Conservation (phyloP, 2,329 filamentous ascomycete genomes). For the Arthroderma sp. region DNA sequence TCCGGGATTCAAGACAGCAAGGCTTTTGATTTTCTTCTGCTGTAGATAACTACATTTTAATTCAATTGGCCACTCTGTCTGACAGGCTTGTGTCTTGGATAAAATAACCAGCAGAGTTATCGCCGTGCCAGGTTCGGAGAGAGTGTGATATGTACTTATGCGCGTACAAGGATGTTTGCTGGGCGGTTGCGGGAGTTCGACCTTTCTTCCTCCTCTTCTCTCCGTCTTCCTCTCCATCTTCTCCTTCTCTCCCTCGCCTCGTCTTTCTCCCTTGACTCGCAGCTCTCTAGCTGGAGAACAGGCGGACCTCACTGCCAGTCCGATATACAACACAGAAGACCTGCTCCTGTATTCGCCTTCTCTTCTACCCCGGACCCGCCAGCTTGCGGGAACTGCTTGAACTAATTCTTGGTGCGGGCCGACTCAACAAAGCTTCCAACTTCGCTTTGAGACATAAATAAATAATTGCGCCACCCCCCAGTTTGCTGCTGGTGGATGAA, state of each 20-base stretch:
- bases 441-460: constrained; percentile 1
- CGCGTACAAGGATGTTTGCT: constrained; percentile 2
- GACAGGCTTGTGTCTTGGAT: background rate
- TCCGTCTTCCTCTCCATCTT: background rate
- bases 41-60: background rate
- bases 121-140: background rate
- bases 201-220: background rate
- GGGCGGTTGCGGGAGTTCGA: background rate
- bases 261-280: background rate
- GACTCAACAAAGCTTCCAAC: constrained; percentile 3
- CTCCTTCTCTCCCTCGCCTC: background rate
- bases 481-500: background rate
- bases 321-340: too few relatives aligned
- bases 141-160: background rate
- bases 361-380: background rate
- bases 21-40: background rate
- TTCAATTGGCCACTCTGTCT: background rate
- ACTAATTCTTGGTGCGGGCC: background rate
- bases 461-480: background rate
- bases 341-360: background rate
- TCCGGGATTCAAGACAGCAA: background rate
- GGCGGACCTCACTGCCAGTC: too few relatives aligned
- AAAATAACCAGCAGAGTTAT: background rate
- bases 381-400: background rate
- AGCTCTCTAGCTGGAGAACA: background rate